These are phyloP conservation scores for Metarhizium brunneum DNA, from an alignment of 2,329 filamentous ascomycete genomes.

Conservation along the genomic window DNA sequence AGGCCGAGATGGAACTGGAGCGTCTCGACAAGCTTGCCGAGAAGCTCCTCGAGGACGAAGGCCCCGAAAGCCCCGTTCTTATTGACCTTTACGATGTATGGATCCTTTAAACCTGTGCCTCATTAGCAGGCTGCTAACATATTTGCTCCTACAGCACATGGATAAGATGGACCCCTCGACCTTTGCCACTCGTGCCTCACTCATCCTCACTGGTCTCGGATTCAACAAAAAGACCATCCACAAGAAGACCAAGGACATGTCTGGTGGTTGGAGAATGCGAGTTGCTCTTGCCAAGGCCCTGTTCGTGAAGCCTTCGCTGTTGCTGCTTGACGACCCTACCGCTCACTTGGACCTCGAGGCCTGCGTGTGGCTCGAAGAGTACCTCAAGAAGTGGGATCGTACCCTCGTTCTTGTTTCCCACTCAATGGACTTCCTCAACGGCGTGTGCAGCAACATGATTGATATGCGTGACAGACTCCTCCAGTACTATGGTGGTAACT, in stretches of 20 bases:
- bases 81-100: constrained; percentile 93
- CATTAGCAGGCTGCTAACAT: constrained; percentile 10
- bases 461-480: constrained; percentile 90
- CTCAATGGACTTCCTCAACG: constrained; percentile 98
- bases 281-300: constrained; percentile 94
- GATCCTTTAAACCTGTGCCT: background rate
- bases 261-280: constrained; percentile 99
- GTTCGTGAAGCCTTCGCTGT: constrained; percentile 93
- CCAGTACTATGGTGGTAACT: constrained; percentile 99
- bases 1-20: constrained; percentile 89
- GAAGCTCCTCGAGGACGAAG: constrained; percentile 81
- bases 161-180: constrained; percentile 98
- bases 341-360: constrained; percentile 99
- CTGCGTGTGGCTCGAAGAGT: constrained; percentile 99
- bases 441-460: constrained; percentile 96
- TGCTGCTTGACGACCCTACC: constrained; percentile 95
- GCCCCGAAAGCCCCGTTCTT: constrained; percentile 80
- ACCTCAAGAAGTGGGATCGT: constrained; percentile 98
- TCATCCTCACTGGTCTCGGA: constrained; percentile 95
- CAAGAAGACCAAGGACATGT: constrained; percentile 99
- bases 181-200: constrained; percentile 87
- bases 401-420: constrained; percentile 95
- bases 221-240: constrained; percentile 98
- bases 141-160: constrained; percentile 61
- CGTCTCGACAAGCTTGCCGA: constrained; percentile 84